Percentiles rank a stretch among this genome's conserved stretches.
These are phyloP conservation scores for Boletus subcaerulescens DNA, from an alignment of 768 basidiomycete species.

Conservation along the genomic window DNA sequence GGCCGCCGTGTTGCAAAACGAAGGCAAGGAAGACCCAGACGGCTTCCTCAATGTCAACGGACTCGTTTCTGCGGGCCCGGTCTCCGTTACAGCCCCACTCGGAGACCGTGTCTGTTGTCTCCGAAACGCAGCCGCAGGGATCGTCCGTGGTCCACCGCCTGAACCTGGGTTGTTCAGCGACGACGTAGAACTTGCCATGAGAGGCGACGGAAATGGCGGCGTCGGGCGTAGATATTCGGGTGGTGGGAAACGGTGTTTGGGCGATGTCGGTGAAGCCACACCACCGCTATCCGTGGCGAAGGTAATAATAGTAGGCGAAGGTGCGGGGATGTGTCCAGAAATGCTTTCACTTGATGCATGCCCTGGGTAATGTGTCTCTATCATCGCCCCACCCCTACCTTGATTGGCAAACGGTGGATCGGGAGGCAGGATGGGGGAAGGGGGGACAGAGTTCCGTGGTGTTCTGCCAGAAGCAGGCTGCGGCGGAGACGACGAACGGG, in stretches of 20 bases:
- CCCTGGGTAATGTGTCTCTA: slow-evolving; percentile 6
- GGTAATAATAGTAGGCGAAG: neutral
- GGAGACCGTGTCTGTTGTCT: slow-evolving; percentile 42
- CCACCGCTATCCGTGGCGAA: neutral
- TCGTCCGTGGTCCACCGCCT: slow-evolving; percentile 48
- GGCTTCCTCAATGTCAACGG: slow-evolving; percentile 51
- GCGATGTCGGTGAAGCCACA: neutral
- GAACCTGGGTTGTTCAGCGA: slow-evolving; percentile 28
- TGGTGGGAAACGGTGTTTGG: slow-evolving; percentile 33
- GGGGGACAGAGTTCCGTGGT: slow-evolving; percentile 20
- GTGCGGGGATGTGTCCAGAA: slow-evolving; percentile 9
- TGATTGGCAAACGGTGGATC: slow-evolving; percentile 40
- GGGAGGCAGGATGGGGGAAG: slow-evolving; percentile 35
- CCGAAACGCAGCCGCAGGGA: slow-evolving; percentile 74
- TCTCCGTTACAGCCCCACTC: slow-evolving; percentile 21
- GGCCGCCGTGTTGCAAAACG: too few species aligned
- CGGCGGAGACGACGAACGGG: neutral
- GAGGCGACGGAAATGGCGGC: slow-evolving; percentile 29
- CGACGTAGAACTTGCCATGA: slow-evolving; percentile 33
- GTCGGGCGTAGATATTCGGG: slow-evolving; percentile 44
- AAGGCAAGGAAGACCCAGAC: slow-evolving; percentile 29
- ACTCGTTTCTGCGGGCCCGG: slow-evolving; percentile 40
- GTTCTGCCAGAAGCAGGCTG: slow-evolving; percentile 5
- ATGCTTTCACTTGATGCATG: slow-evolving; percentile 3
- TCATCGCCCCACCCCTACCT: slow-evolving; percentile 6